Conservation (phyloP, 1,139 yeast genomes). For the Geotrichum bryndzae region DNA sequence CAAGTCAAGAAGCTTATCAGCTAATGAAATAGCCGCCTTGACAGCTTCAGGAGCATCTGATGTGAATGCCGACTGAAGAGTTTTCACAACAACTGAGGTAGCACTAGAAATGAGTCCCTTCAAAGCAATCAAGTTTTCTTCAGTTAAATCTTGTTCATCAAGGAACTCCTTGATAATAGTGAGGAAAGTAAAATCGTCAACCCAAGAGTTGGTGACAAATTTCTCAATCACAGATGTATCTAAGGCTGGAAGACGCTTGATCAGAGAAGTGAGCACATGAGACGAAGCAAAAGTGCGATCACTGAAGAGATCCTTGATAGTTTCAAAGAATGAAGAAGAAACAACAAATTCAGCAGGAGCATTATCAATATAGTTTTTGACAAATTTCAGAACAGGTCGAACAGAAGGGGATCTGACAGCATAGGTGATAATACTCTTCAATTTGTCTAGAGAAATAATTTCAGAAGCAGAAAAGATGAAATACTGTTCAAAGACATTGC, state of each 20-base stretch:
- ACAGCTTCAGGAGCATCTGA: slow-evolving; percentile 14
- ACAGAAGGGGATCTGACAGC: slow-evolving; percentile 3
- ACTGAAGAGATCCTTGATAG: slow-evolving; percentile 10
- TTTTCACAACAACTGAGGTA: slow-evolving; percentile 1
- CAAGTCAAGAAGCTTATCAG: slow-evolving; percentile 4
- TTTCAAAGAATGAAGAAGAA: slow-evolving; percentile 9
- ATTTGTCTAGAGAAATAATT: neutral
- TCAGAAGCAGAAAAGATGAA: neutral
- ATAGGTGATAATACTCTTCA: slow-evolving; percentile 10
- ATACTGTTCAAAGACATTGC: slow-evolving; percentile 3
- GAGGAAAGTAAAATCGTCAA: slow-evolving; percentile 17
- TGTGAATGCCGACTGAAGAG: neutral
- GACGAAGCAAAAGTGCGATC: slow-evolving; percentile 12
- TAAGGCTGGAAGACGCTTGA: slow-evolving; percentile 10
- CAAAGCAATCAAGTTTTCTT: slow-evolving; percentile 3
- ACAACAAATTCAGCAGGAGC: slow-evolving; percentile 7
- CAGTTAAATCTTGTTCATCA: neutral
- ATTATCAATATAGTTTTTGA: slow-evolving; percentile 12
- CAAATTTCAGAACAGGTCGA: neutral
- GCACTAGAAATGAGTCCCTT: neutral
- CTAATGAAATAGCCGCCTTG: slow-evolving; percentile 4
- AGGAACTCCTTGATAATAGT: slow-evolving; percentile 14
- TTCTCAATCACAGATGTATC: slow-evolving; percentile 12
- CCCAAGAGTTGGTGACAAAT: slow-evolving; percentile 12
- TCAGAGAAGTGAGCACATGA: slow-evolving; percentile 11